These are phyloP conservation scores for Pseudogymnoascus verrucosus DNA, from an alignment of 2,329 filamentous ascomycete genomes.

Conservation along the genomic window DNA sequence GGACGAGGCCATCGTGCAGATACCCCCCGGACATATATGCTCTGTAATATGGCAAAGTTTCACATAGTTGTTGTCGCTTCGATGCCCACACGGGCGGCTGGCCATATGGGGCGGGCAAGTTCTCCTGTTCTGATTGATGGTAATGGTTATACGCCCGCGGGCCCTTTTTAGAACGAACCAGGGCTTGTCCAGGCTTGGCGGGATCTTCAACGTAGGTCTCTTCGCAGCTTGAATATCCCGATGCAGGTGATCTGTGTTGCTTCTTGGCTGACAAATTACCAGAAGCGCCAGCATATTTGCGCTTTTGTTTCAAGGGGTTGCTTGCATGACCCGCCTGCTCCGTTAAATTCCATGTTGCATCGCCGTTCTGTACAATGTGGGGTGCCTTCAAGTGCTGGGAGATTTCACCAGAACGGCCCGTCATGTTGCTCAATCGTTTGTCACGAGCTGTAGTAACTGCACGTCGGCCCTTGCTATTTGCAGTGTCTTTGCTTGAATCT, in stretches of 20 bases:
- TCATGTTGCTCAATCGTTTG: neutral
- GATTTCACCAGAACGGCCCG: neutral
- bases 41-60: constrained; percentile 55
- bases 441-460: neutral
- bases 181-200: neutral
- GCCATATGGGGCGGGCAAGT: neutral
- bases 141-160: neutral
- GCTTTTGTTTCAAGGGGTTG: neutral
- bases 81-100: constrained; percentile 48
- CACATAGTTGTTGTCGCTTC: constrained; percentile 51
- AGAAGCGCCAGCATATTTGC: neutral
- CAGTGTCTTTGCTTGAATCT: neutral
- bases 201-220: neutral
- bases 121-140: neutral
- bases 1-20: constrained; percentile 38
- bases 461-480: neutral
- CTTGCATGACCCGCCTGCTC: neutral
- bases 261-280: neutral
- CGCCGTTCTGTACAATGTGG: neutral
- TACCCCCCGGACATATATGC: constrained; percentile 54
- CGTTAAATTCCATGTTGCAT: neutral
- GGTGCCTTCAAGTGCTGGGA: neutral
- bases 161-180: neutral
- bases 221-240: neutral
- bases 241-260: neutral